Evolutionary conservation across 495 filamentous ascomycete genomes (phyloP).

Genomic region (Rostrohypoxylon terebratum): DNA sequence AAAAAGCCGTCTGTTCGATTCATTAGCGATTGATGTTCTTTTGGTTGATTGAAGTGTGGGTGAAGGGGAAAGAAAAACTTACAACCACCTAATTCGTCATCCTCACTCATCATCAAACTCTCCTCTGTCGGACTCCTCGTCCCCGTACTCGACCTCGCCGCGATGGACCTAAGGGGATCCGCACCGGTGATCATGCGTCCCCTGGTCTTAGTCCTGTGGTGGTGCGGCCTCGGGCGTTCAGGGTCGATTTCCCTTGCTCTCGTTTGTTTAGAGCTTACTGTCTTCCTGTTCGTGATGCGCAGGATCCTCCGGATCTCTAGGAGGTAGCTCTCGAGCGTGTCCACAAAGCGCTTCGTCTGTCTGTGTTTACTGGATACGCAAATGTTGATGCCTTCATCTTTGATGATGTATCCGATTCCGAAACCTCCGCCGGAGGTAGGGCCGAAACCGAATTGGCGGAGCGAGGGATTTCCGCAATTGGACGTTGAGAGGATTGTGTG

Average conservation of each 20-base stretch:
- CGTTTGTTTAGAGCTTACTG: conserved; percentile 46
- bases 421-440: conserved; percentile 95
- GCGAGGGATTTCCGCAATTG: conserved; percentile 98
- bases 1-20: conserved; percentile 85
- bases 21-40: conserved; percentile 21
- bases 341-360: conserved; percentile 90
- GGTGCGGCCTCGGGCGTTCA: conserved; percentile 36
- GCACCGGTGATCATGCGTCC: conserved; percentile 67
- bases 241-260: conserved; percentile 60
- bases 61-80: conserved; percentile 58
- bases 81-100: conserved; percentile 94
- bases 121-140: conserved; percentile 66
- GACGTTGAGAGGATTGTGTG: conserved; percentile 94
- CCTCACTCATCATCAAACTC: conserved; percentile 76
- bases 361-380: conserved; percentile 92
- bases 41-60: conserved; percentile 5
- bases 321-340: conserved; percentile 89
- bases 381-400: conserved; percentile 91
- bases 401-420: conserved; percentile 99
- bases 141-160: conserved; percentile 55
- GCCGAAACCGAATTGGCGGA: conserved; percentile 96
- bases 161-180: conserved; percentile 57
- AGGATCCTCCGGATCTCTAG: conserved; percentile 89
- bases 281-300: conserved; percentile 69
- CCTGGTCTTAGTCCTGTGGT: conserved; percentile 62